Evolutionary conservation across 768 basidiomycete genomes (phyloP), one percentile per base, ranked within the genome.

Genomic region (Chalciporus chontae): DNA sequence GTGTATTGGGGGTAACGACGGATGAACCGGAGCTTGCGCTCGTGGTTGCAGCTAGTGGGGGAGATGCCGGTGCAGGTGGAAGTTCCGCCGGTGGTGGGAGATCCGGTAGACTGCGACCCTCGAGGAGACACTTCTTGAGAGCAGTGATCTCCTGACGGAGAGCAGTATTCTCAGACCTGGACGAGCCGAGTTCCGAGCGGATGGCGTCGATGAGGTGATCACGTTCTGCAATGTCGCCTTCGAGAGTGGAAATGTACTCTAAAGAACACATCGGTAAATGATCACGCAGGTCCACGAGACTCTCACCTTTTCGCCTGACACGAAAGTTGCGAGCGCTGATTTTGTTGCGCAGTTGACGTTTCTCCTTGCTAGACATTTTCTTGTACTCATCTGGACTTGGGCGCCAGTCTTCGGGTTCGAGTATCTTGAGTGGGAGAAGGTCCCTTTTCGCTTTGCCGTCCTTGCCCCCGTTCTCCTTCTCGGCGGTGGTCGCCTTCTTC

Each of bases 231-330:
- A 98, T 90, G 66, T 95, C 91, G 48, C 83, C 84, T 65, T 99
- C 96, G 46, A 99, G 84, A 0, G 91, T 93, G 8, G 86, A 79
- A 53, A 98, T 96, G 67, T 99, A 97, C 67, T 97, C 91, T 93
- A 66, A 26, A 43, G 2, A n/a, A 47, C 19, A 19, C 29, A 19
- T 29, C n/a, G 29, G 18, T 45, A 40, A 38, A 23, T 29, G 17
- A 31, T 27, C 8, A 15, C 19, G 37, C 21, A 14, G 29, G 32
- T 32, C 14, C 9, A 31, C n/a, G 18, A 23, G 3, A 8, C 8
- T 64, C 69, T 41, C 24, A 89, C 91, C 94, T 75, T 97, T 98
- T 67, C 94, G 77, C 32, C 95, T 74, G 24, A 93, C 90, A n/a
- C 95, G 78, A 71, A 97, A 97, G 66, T 95, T 96, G 47, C 94